Evolutionary conservation across 139 green algal genomes (phyloP).

Genomic region (Tetratostichococcus sp.): DNA sequence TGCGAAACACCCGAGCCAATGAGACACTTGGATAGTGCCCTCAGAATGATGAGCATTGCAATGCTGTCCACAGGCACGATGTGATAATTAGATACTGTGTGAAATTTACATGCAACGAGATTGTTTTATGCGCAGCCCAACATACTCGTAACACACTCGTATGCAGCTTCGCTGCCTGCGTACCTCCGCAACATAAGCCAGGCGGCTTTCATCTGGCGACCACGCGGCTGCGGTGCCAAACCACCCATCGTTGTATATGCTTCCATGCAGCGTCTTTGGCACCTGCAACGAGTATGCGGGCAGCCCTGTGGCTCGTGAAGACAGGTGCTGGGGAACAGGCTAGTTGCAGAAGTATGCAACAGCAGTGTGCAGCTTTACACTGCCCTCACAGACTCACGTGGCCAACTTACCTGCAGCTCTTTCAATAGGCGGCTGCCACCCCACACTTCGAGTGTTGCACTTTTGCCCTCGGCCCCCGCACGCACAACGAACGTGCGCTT

Average conservation of each 20-base stretch:
- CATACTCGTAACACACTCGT: too few relatives aligned
- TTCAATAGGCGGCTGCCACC: constrained; percentile 40
- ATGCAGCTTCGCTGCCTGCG: too few relatives aligned
- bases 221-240: constrained; percentile 74
- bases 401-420: constrained; percentile 27
- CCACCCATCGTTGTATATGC: constrained; percentile 77
- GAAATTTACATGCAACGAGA: too few relatives aligned
- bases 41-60: not conserved
- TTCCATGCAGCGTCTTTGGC: constrained; percentile 67
- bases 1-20: not conserved
- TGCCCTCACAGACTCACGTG: too few relatives aligned
- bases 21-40: not conserved
- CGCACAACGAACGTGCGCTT: constrained; percentile 22
- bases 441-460: constrained; percentile 64
- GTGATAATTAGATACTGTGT: too few relatives aligned
- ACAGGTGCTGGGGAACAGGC: too few relatives aligned
- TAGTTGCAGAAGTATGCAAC: too few relatives aligned
- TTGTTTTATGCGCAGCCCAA: too few relatives aligned
- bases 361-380: too few relatives aligned
- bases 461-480: constrained; percentile 7
- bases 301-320: too few relatives aligned
- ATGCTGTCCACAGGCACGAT: too few relatives aligned
- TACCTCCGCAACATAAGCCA: constrained; percentile 83
- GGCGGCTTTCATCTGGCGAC: constrained; percentile 55
- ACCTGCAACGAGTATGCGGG: constrained; percentile 24